Evolutionary conservation across 495 filamentous ascomycete genomes (phyloP), one percentile per base, ranked within the genome.

Genomic region (Aspergillus biplanus): DNA sequence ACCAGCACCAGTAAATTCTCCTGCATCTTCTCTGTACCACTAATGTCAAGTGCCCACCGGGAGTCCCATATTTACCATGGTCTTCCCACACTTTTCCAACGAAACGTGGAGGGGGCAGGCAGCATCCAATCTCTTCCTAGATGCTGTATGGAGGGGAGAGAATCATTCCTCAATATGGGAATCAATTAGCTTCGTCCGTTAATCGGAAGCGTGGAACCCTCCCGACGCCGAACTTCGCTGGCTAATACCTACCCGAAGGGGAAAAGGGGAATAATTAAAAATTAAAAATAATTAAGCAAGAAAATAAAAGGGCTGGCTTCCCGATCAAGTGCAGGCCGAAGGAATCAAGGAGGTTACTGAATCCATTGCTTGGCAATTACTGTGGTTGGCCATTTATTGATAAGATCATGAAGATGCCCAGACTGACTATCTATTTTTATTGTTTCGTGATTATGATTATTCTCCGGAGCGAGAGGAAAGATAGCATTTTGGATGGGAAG

Each of bases 351-450:
- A 27, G 21, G 21, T 31, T 50, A 16, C 47, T 16, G 47, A 50
- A 31, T 50, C 4, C 8, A 9, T 50, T 5, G 27, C 52, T 54
- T 33, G 52, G 52, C 33, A 33, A 33, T 34, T 34, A 27, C 21
- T 27, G 21, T 27, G 21, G 21, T 27, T 27, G 21, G 13, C 27
- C 33, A 34, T 34, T 34, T 11, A 12, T 32, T 33, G 21, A 33
- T 18, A n/a, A 50, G 12, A 34, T 7, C 27, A 33, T 33, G 52
- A 54, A 35, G 13, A 16, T 32, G 61, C 61, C 61, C 46, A 57
- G 61, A 56, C 16, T 32, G 9, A 12, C 21, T 3, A 34, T 54
- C 52, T 54, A 54, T 54, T 54, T 54, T 54, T 54, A 54, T 54
- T 54, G 11, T 18, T 50, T 31, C n/a, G 39, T 11, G 39, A 13